Evolutionary conservation across 345 rosid species (phyloP).

Genomic region (Gossypium stocksii): DNA sequence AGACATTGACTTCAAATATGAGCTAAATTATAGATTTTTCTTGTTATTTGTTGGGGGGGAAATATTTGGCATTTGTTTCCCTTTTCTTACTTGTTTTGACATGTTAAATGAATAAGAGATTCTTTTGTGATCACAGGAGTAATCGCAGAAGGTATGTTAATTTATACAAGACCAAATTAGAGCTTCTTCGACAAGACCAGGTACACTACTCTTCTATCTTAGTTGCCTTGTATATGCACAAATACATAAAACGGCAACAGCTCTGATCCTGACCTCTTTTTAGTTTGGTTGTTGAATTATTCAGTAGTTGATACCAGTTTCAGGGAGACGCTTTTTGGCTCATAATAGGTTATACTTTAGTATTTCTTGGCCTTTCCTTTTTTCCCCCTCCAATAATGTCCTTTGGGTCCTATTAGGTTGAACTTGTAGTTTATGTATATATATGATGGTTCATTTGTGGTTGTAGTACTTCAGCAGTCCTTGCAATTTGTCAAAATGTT

Average conservation of each 20-base stretch:
- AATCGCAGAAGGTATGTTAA: conserved; percentile 65
- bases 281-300: conserved; percentile 1
- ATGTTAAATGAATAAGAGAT: background rate
- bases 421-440: background rate
- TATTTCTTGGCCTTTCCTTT: background rate
- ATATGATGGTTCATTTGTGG: background rate
- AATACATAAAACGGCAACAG: background rate
- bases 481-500: background rate
- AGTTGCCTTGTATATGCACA: background rate
- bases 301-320: background rate
- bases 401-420: background rate
- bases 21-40: background rate
- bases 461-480: background rate
- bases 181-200: conserved; percentile 66
- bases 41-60: background rate
- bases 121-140: conserved; percentile 43
- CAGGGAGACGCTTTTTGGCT: background rate
- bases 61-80: background rate
- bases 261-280: background rate
- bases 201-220: conserved; percentile 26
- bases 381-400: background rate
- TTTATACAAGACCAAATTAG: conserved; percentile 70
- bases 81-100: conserved; percentile 13
- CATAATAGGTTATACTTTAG: background rate
- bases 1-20: background rate